Base-by-base conservation (phyloP, 306 rosid genomes). In the Lithocarpus polystachyus region DNA sequence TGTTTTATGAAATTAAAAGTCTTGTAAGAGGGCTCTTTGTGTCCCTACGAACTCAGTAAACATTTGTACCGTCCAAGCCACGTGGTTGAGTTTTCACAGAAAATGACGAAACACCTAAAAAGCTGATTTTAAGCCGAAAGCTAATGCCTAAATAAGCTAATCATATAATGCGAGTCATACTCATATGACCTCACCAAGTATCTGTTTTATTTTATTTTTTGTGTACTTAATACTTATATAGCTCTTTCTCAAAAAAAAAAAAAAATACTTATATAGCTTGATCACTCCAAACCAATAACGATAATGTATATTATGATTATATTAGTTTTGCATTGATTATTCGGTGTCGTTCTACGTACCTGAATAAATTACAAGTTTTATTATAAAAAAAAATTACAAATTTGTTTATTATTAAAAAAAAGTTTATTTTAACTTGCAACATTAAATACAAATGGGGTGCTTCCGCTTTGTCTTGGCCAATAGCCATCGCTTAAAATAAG, bases 281-380 rank as follows among this genome's bases (percentile, higher is more conserved):
- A 40, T 40, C 45, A 40, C 10, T 7, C 11, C 45, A 7, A 40
- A 40, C 7, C 10, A 40, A 40, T 5, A 40, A 40, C 45, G 45
- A 40, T 40, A 40, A 40, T 40, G 45, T 40, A 43, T 43, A 43
- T 10, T 43, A 43, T 43, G 51, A 43, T 56, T 5, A 6, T 31
- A 35, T 54, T 29, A 65, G 31, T 55, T 3, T 54, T 29, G 75
- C 75, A 83, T 68, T 45, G 56, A 70, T 79, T 43, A 72, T 28
- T 40, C 56, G 56, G 60, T 62, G 73, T 71, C 45, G 68, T 43
- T 71, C 75, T 51, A 29, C 71, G 40, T 13, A 10, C 26, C 43
- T 51, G 31, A 31, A 19, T 37, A 23, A 13, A 19, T 19, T 37
- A 61, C 5, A 17, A 5, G 20, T 22, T 29, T 20, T 37, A 7